Evolutionary conservation across 164 flowering plant species (phyloP).

Genomic region (Brasenia schreberi): DNA sequence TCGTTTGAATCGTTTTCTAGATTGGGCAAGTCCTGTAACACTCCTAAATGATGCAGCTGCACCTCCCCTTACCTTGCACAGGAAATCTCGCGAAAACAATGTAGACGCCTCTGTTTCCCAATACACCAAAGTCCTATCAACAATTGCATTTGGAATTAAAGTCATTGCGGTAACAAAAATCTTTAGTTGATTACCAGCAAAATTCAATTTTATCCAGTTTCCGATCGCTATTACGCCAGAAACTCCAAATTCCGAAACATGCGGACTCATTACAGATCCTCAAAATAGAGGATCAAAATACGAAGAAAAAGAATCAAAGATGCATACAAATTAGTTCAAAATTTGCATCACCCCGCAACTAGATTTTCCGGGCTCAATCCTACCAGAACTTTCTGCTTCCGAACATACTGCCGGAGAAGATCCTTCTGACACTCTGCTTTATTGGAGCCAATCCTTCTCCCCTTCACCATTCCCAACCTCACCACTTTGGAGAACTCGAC

Average conservation of each 20-base stretch:
- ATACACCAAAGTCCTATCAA: too few relatives aligned
- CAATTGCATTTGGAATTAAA: too few relatives aligned
- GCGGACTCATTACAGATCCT: not conserved
- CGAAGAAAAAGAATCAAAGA: not conserved
- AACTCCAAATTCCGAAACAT: not conserved
- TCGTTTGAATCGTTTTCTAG: too few relatives aligned
- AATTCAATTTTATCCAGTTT: not conserved
- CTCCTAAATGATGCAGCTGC: too few relatives aligned
- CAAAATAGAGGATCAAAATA: not conserved
- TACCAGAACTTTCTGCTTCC: not conserved
- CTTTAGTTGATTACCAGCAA: too few relatives aligned
- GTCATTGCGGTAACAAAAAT: too few relatives aligned
- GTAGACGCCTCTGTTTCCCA: too few relatives aligned
- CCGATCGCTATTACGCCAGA: not conserved
- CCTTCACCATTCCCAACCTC: constrained; percentile 42
- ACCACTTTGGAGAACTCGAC: constrained; percentile 73
- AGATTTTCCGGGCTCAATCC: not conserved
- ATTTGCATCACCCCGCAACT: not conserved
- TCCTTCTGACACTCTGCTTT: not conserved
- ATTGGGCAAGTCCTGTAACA: too few relatives aligned
- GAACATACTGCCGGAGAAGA: not conserved
- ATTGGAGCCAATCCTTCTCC: constrained; percentile 12
- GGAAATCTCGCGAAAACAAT: too few relatives aligned
- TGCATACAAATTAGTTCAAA: not conserved
- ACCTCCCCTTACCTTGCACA: too few relatives aligned